Evolutionary conservation across 148 eudicot species (phyloP).

Genomic region (Rhododendron vialii): DNA sequence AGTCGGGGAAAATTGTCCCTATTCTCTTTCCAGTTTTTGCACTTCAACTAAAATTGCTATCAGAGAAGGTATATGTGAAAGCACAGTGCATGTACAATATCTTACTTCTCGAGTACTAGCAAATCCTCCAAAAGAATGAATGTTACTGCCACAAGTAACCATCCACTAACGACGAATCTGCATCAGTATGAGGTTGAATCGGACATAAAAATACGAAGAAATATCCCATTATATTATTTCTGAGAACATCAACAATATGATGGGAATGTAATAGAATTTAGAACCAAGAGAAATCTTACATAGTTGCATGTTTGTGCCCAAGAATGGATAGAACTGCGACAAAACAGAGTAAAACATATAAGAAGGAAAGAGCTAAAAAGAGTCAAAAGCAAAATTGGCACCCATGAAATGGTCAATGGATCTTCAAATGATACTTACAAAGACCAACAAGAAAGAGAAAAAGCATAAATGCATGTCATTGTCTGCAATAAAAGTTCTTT

Average conservation of each 20-base stretch:
- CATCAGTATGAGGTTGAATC: constrained; percentile 17
- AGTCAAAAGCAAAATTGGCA: background rate
- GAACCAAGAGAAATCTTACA: constrained; percentile 40
- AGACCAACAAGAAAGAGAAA: constrained; percentile 69
- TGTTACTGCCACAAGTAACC: constrained; percentile 82
- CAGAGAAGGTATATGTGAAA: background rate
- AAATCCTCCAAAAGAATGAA: constrained; percentile 83
- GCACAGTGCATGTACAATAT: background rate
- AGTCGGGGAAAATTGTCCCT: background rate
- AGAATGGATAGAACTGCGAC: constrained; percentile 63
- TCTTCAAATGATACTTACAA: constrained; percentile 38
- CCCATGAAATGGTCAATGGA: background rate
- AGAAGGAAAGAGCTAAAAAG: background rate
- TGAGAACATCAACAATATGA: background rate
- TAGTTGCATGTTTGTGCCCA: constrained; percentile 60
- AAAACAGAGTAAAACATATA: background rate
- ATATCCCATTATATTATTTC: background rate
- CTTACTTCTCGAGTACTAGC: constrained; percentile 67
- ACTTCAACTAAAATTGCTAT: background rate
- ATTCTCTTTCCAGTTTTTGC: background rate
- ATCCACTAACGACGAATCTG: constrained; percentile 85
- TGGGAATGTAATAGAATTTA: background rate
- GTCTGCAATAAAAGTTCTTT: constrained; percentile 41
- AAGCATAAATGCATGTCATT: constrained; percentile 64
- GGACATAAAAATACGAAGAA: background rate